phyloP scores from a whole-genome alignment of 345 rosid genomes.

The Isatis tinctoria region DNA sequence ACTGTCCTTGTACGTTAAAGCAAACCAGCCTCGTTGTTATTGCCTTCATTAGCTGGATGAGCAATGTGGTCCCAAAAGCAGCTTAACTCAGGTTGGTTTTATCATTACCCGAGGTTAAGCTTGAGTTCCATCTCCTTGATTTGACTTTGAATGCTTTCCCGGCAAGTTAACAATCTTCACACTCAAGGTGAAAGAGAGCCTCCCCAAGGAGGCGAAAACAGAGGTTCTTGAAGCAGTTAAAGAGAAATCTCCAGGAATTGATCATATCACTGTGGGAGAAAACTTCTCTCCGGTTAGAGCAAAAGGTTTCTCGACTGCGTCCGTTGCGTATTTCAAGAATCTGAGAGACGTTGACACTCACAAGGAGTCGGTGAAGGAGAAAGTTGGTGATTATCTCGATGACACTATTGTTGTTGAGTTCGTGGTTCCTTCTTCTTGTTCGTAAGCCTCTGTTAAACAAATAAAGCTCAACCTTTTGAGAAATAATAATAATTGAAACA shows the following conservation, averaged over 20 bases:
- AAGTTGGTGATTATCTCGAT: conserved; percentile 52
- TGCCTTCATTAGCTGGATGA: too few species aligned
- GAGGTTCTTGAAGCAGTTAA: conserved; percentile 54
- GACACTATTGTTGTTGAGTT: conserved; percentile 58
- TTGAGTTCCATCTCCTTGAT: too few species aligned
- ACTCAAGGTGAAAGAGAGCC: conserved; percentile 58
- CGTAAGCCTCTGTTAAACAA: neutral
- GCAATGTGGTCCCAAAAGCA: too few species aligned
- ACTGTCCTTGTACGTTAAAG: too few species aligned
- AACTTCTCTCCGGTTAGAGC: conserved; percentile 78
- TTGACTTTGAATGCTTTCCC: too few species aligned
- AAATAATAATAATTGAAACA: neutral
- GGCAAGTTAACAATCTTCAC: too few species aligned
- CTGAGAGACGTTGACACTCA: conserved; percentile 40
- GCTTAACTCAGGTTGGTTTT: too few species aligned
- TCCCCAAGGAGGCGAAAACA: conserved; percentile 38
- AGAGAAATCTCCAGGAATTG: conserved; percentile 31
- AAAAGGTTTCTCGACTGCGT: conserved; percentile 64
- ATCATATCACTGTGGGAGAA: conserved; percentile 58
- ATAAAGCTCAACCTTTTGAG: neutral
- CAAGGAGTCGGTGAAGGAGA: conserved; percentile 36
- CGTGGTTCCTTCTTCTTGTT: conserved; percentile 41
- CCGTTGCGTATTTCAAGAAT: conserved; percentile 50
- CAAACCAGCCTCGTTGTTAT: too few species aligned
- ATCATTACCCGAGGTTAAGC: too few species aligned